Evolutionary conservation across 768 basidiomycete genomes (phyloP).

Genomic region (Sarcodon aspratus): DNA sequence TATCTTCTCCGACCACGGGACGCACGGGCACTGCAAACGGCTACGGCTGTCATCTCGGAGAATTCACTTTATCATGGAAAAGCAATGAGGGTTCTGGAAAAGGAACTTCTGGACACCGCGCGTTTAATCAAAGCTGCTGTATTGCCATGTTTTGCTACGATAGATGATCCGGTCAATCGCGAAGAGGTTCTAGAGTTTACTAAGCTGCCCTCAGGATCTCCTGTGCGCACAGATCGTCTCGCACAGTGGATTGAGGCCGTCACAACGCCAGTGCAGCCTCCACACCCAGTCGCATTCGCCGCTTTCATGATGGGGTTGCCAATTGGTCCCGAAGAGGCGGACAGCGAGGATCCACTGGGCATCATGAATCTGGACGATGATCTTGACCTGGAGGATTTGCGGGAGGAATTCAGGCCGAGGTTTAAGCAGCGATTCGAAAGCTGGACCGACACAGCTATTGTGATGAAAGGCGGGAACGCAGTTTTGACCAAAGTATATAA

Average conservation of each 20-base stretch:
- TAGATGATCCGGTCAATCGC: slow-evolving; percentile 29
- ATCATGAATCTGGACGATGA: slow-evolving; percentile 43
- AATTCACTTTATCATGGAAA: slow-evolving; percentile 17
- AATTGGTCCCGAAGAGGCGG: slow-evolving; percentile 24
- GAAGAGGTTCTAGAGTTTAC: slow-evolving; percentile 34
- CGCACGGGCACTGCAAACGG: slow-evolving; percentile 30
- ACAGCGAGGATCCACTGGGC: slow-evolving; percentile 35
- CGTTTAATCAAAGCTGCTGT: slow-evolving; percentile 31
- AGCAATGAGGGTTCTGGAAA: slow-evolving; percentile 34
- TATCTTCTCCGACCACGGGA: slow-evolving; percentile 57
- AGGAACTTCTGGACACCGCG: slow-evolving; percentile 38
- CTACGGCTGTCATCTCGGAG: slow-evolving; percentile 26
- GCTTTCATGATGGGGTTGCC: slow-evolving; percentile 55
- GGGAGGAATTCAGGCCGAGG: slow-evolving; percentile 49
- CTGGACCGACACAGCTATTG: slow-evolving; percentile 33
- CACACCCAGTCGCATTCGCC: slow-evolving; percentile 49
- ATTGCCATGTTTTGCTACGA: slow-evolving; percentile 31
- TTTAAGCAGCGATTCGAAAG: slow-evolving; percentile 45
- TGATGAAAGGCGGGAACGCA: slow-evolving; percentile 25
- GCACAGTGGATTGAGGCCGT: slow-evolving; percentile 41
- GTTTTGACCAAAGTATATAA: slow-evolving; percentile 30
- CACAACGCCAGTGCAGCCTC: slow-evolving; percentile 23
- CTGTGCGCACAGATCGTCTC: slow-evolving; percentile 34
- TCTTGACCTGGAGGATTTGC: slow-evolving; percentile 45
- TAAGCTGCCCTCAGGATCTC: slow-evolving; percentile 24